Evolutionary conservation across 345 rosid genomes (phyloP), one percentile per base, ranked within the genome.

Genomic region (Mallotus nudiflorus): DNA sequence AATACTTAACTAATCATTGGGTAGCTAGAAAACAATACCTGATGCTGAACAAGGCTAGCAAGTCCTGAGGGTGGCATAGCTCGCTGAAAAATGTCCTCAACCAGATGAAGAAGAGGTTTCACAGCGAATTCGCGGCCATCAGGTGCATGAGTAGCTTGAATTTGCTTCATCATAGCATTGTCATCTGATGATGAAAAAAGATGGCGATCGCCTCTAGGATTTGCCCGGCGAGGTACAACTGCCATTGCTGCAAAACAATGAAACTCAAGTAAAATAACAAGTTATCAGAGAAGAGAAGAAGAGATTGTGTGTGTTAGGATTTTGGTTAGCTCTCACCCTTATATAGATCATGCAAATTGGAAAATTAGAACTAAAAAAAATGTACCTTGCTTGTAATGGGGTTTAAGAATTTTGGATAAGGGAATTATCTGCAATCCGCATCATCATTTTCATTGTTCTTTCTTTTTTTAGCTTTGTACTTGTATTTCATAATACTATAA

Each of bases 61-160:
- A 63, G 44, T 10, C 29, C 52, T 3, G 80, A 70, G 37, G 69
- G 54, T 14, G 67, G 49, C 13, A 61, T 27, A 52, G 89, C 82
- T 7, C 78, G 85, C 44, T 50, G 71, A 63, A 87, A 81, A 22
- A 87, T 82, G 63, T 82, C 89, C 70, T 86, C 87, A 29, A 82
- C 75, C 35, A 88, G 44, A 28, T 67, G 66, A 19, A 90, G 86
- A 68, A 88, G 59, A 27, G 84, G 81, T 46, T 63, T 76, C 20
- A 83, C 84, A 27, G 49, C 61, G 29, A 88, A 60, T 28, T 80
- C 86, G 9, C 84, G 74, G 67, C 80, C 89, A 72, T 82, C 87
- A 18, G 91, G 88, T 27, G 83, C 73, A 71, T 87, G 91, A n/a
- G 87, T 87, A 68, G 84, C 80, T 75, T 73, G 77, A 25, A 88